Percentiles rank a stretch among this genome's conserved stretches.
phyloP scores from a whole-genome alignment of 148 eudicot genomes.

The Heliosperma pusillum region DNA sequence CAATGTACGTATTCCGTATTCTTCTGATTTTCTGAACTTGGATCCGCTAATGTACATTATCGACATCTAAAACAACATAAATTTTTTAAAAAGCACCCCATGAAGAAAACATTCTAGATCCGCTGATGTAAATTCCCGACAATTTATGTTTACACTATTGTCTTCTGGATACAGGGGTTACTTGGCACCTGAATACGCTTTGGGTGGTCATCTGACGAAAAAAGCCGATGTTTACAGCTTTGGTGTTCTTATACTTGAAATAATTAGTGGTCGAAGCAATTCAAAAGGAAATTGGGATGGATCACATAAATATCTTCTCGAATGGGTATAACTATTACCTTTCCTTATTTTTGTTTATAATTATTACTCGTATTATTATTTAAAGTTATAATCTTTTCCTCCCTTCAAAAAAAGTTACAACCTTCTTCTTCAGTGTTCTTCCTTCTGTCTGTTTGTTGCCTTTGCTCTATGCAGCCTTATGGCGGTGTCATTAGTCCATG shows the following conservation, averaged over 20 bases:
- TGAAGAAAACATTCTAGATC: no score
- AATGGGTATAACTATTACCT: slow-evolving; percentile 55
- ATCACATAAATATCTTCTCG: slow-evolving; percentile 55
- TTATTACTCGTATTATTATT: no score
- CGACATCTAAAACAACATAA: neutral
- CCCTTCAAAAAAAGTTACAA: neutral
- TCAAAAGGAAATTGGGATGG: slow-evolving; percentile 54
- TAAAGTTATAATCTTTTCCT: no score
- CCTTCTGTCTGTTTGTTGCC: neutral
- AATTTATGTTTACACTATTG: neutral
- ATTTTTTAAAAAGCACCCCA: no score
- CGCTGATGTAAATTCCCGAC: neutral
- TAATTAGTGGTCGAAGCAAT: slow-evolving; percentile 71
- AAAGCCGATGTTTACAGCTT: slow-evolving; percentile 96
- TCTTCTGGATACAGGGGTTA: slow-evolving; percentile 60
- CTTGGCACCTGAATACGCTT: slow-evolving; percentile 89
- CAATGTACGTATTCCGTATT: slow-evolving; percentile 56
- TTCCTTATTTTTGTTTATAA: no score
- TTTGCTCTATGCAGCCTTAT: neutral
- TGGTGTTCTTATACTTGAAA: slow-evolving; percentile 76
- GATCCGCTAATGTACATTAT: no score
- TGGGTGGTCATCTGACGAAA: slow-evolving; percentile 77
- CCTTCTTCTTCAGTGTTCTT: neutral
- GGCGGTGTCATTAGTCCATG: neutral
- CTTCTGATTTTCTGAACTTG: neutral